Conservation (phyloP, 768 basidiomycete species). For the Podaxis mareebaensis region DNA sequence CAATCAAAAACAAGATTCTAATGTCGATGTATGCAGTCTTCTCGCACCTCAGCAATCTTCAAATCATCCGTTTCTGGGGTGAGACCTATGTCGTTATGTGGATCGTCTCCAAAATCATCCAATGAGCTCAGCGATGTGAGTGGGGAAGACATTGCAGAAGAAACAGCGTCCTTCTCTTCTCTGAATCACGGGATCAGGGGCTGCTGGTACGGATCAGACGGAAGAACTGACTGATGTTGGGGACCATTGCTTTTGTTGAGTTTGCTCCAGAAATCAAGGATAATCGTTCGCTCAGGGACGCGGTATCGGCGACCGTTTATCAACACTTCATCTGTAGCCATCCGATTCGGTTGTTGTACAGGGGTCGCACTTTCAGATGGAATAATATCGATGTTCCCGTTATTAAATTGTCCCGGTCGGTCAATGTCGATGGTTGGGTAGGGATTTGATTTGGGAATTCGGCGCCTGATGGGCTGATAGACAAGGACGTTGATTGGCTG, state of each 20-base stretch:
- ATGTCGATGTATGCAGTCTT: neutral
- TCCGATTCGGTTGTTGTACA: constrained; percentile 32
- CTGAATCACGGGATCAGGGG: constrained; percentile 23
- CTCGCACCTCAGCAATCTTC: constrained; percentile 59
- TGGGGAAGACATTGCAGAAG: constrained; percentile 66
- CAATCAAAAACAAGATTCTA: neutral
- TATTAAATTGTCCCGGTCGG: constrained; percentile 76
- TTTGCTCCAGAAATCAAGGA: constrained; percentile 95
- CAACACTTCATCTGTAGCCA: constrained; percentile 77
- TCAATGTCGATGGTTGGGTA: constrained; percentile 67
- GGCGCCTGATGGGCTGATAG: constrained; percentile 74
- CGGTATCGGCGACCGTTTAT: constrained; percentile 90
- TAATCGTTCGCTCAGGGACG: constrained; percentile 88
- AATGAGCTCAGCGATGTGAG: constrained; percentile 74
- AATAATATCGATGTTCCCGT: constrained; percentile 89
- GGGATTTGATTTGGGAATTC: constrained; percentile 72
- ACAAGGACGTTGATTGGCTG: neutral
- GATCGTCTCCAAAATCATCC: constrained; percentile 54
- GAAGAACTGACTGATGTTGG: constrained; percentile 40
- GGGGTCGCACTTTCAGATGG: constrained; percentile 58
- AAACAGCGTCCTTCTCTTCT: constrained; percentile 31
- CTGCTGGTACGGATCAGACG: neutral
- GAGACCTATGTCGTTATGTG: constrained; percentile 26
- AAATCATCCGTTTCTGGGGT: constrained; percentile 48
- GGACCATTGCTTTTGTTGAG: constrained; percentile 47